Base-by-base conservation (phyloP, 2,329 filamentous ascomycete genomes). In the Pseudonectria buxi region DNA sequence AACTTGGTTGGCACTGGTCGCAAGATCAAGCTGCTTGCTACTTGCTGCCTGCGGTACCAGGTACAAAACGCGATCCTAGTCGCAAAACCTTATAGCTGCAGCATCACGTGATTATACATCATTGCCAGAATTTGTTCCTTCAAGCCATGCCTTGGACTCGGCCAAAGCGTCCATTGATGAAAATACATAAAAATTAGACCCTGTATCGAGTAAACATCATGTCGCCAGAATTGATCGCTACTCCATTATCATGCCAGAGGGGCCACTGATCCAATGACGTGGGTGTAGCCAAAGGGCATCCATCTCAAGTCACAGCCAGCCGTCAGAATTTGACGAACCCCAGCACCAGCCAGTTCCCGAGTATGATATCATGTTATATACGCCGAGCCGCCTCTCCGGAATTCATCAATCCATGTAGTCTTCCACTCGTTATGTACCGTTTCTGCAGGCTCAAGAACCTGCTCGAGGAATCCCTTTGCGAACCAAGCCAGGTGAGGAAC, bases 281-380 rank as follows among this genome's bases (percentile, higher is more conserved):
- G 35, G 25, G 41, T 37, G 36, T 29, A 35, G 44, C 31, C 30
- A 40, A 41, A 32, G 30, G 29, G 47, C 37, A 33, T 43, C 40
- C 39, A 48, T 37, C 33, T 42, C 39, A 27, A 28, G 34, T 12
- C 35, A 36, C 33, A 31, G 35, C 46, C 36, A 45, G 40, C 40
- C 45, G 37, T 37, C 47, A 48, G 43, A 33, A 49, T 50, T 43
- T 51, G 49, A 51, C 50, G 46, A 54, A 51, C 51, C 39, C 40
- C 53, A 55, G 52, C 56, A 53, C 56, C 47, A 41, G 37, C 39
- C 26, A 39, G 48, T 46, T 51, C 54, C 47, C 46, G 47, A 46
- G 54, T 49, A 50, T 49, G 45, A 50, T 52, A 46, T 48, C 49
- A 44, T 49, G 54, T 48, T 50, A 49, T 49, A 49, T 50, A 51